These are phyloP conservation scores for Crepidotus variabilis DNA, from an alignment of 768 basidiomycete species.

Conservation along the genomic window DNA sequence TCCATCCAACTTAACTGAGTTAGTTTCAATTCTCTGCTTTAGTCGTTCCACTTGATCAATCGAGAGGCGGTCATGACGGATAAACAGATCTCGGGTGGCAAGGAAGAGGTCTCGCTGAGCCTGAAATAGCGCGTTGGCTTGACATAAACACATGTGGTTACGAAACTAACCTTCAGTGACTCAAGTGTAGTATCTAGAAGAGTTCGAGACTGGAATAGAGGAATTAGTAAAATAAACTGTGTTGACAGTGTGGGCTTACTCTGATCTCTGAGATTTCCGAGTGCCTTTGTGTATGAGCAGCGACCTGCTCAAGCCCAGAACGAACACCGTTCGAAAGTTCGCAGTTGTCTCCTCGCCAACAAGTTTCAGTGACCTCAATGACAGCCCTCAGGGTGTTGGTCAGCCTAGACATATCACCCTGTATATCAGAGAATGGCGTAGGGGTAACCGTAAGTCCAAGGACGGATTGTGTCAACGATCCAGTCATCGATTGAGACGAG, in stretches of 20 bases:
- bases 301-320: conserved; percentile 63
- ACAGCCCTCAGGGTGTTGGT: conserved; percentile 80
- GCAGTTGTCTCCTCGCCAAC: conserved; percentile 83
- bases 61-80: conserved; percentile 85
- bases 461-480: conserved; percentile 26
- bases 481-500: conserved; percentile 29
- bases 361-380: conserved; percentile 72
- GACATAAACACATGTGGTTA: not conserved
- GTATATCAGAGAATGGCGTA: conserved; percentile 26
- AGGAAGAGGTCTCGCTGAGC: conserved; percentile 78
- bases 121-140: conserved; percentile 2
- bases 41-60: conserved; percentile 85
- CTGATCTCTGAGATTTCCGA: conserved; percentile 73
- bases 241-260: conserved; percentile 35
- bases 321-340: conserved; percentile 77
- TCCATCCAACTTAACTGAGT: conserved; percentile 71
- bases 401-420: conserved; percentile 81
- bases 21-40: conserved; percentile 79
- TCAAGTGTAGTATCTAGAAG: conserved; percentile 71
- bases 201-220: conserved; percentile 47
- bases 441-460: conserved; percentile 22
- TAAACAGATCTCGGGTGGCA: conserved; percentile 81
- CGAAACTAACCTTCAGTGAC: conserved; percentile 58
- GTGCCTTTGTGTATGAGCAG: conserved; percentile 63
- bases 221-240: conserved; percentile 1